phyloP scores from a whole-genome alignment of 805 yeast species.

The Huiozyma sinensis region DNA sequence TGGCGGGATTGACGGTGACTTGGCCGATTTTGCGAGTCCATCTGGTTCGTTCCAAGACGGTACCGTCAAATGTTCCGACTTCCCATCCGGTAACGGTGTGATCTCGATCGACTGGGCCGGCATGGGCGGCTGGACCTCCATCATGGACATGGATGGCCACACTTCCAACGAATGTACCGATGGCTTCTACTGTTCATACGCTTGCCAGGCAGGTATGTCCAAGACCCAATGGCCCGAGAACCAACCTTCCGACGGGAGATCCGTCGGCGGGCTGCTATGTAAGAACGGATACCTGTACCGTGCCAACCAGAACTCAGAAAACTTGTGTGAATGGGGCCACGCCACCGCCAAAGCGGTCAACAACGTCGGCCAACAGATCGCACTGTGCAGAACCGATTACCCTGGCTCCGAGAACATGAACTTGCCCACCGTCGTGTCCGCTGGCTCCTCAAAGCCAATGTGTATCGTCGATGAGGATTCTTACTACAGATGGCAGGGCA shows the following conservation, averaged over 20 bases:
- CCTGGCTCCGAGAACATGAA: conserved; percentile 79
- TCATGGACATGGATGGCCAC: conserved; percentile 60
- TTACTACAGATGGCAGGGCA: conserved; percentile 55
- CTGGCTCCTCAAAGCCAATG: conserved; percentile 36
- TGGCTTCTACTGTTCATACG: conserved; percentile 66
- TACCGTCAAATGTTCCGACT: conserved; percentile 47
- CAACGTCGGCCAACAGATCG: conserved; percentile 41
- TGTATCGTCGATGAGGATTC: conserved; percentile 50
- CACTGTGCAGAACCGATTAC: conserved; percentile 69
- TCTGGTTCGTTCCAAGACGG: conserved; percentile 54
- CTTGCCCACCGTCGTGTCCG: conserved; percentile 54
- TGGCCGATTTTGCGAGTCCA: conserved; percentile 43
- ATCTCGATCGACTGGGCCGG: conserved; percentile 46
- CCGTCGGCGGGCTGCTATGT: conserved; percentile 65
- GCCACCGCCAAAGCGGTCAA: conserved; percentile 45
- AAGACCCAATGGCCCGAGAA: conserved; percentile 68
- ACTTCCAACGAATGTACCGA: conserved; percentile 49
- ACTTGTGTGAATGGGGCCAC: conserved; percentile 58
- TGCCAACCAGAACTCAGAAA: conserved; percentile 39
- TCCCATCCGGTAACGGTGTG: conserved; percentile 66
- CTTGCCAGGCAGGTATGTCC: conserved; percentile 72
- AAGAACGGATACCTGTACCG: conserved; percentile 52
- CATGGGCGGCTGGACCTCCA: conserved; percentile 37
- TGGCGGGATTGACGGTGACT: conserved; percentile 43
- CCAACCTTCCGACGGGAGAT: conserved; percentile 59